Evolutionary conservation across 306 rosid genomes (phyloP).

Genomic region (Luffa aegyptiaca): DNA sequence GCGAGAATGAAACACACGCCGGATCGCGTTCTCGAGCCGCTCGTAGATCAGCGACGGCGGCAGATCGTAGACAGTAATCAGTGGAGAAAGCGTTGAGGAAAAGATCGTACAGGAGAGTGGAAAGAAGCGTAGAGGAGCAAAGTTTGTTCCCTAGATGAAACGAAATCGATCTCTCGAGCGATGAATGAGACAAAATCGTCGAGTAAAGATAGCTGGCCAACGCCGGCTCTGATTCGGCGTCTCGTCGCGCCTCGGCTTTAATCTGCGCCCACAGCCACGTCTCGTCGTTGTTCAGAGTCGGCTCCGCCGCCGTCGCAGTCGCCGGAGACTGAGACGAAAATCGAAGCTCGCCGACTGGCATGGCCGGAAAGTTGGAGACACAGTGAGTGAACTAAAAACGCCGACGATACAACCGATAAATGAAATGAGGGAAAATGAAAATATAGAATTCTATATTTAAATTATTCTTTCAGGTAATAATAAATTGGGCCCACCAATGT

Average conservation of each 20-base stretch:
- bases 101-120: constrained; percentile 81
- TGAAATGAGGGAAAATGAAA: not conserved
- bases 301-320: constrained; percentile 18
- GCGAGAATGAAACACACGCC: constrained; percentile 75
- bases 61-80: constrained; percentile 45
- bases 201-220: constrained; percentile 90
- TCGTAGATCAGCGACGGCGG: constrained; percentile 72
- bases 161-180: constrained; percentile 65
- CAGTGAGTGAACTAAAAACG: not conserved
- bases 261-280: constrained; percentile 64
- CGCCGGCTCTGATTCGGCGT: constrained; percentile 90
- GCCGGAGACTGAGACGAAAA: constrained; percentile 9
- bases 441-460: not conserved
- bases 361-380: constrained; percentile 1
- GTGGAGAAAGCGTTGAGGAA: constrained; percentile 70
- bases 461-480: not conserved
- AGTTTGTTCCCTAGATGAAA: constrained; percentile 90
- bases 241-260: constrained; percentile 80
- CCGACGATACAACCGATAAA: not conserved
- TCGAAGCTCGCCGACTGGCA: constrained; percentile 57
- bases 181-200: constrained; percentile 71
- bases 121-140: constrained; percentile 85
- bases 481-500: not conserved
- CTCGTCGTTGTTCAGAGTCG: constrained; percentile 28
- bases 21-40: constrained; percentile 79